These are phyloP conservation scores for Pelargonium australe DNA, from an alignment of 441 rosid genomes.

Conservation along the genomic window DNA sequence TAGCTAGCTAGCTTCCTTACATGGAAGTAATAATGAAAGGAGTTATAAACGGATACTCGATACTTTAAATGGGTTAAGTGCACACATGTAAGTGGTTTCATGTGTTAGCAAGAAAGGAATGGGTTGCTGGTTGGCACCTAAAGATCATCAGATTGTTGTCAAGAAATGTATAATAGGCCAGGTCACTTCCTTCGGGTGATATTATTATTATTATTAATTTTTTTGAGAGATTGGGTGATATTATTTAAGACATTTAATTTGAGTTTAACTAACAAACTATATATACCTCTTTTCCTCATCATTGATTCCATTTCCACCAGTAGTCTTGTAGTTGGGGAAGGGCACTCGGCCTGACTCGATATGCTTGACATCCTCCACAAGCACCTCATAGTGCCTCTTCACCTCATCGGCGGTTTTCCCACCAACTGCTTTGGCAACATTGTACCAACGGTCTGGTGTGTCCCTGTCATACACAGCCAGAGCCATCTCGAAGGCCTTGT, in stretches of 20 bases:
- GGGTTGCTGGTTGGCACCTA: background rate
- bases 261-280: background rate
- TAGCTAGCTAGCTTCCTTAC: background rate
- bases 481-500: slow-evolving; percentile 88
- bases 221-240: no score
- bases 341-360: slow-evolving; percentile 83
- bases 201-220: no score
- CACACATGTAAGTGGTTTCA: background rate
- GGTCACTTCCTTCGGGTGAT: background rate
- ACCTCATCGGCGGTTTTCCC: slow-evolving; percentile 78
- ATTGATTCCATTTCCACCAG: slow-evolving; percentile 22
- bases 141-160: background rate
- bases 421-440: slow-evolving; percentile 78
- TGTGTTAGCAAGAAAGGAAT: background rate
- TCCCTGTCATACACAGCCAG: slow-evolving; percentile 81
- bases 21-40: background rate
- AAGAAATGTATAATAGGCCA: background rate
- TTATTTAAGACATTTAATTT: background rate
- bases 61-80: slow-evolving; percentile 1
- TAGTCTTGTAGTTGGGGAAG: slow-evolving; percentile 57
- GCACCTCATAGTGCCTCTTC: slow-evolving; percentile 66
- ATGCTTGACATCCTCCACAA: slow-evolving; percentile 57
- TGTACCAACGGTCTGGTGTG: slow-evolving; percentile 88
- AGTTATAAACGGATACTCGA: background rate
- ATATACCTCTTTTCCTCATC: slow-evolving; percentile 40